These are phyloP conservation scores for Alternaria arbusti DNA, from an alignment of 2,329 filamentous ascomycete genomes.

Conservation along the genomic window DNA sequence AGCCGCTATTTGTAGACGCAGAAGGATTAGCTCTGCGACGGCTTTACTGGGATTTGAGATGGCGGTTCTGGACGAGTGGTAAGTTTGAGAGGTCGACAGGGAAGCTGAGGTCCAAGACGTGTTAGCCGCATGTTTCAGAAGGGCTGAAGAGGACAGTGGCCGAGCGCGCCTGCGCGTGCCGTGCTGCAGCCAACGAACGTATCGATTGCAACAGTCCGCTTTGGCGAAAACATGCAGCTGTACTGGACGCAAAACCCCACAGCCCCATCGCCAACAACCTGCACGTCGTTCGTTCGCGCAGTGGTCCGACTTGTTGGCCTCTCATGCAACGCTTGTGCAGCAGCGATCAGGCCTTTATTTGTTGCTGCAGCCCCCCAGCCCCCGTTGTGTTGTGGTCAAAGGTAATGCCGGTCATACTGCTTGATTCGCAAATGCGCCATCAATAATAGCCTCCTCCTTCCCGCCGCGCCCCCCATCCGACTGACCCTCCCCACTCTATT, in stretches of 20 bases:
- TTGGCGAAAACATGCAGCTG: slow-evolving; percentile 15
- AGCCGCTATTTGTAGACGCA: neutral
- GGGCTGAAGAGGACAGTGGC: slow-evolving; percentile 9
- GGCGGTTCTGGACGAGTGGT: neutral
- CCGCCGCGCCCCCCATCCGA: slow-evolving; percentile 3
- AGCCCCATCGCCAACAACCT: slow-evolving; percentile 7
- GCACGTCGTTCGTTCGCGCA: neutral
- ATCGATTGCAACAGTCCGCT: slow-evolving; percentile 22
- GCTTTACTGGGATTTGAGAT: neutral
- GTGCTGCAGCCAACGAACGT: slow-evolving; percentile 10
- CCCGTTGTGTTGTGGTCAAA: slow-evolving; percentile 1
- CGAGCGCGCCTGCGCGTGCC: slow-evolving; percentile 17
- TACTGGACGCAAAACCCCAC: slow-evolving; percentile 1
- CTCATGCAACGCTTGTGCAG: slow-evolving; percentile 8
- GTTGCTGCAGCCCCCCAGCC: neutral
- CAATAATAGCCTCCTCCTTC: slow-evolving; percentile 12
- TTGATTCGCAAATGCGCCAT: slow-evolving; percentile 18
- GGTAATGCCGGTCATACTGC: slow-evolving; percentile 10
- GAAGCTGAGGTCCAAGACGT: slow-evolving; percentile 2
- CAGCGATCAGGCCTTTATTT: slow-evolving; percentile 9
- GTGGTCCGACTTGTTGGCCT: slow-evolving; percentile 3
- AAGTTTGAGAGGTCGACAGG: neutral
- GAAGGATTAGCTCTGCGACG: neutral
- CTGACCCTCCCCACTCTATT: slow-evolving; percentile 8
- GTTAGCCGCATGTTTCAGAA: slow-evolving; percentile 19